Evolutionary conservation across 352 stramenopile genomes (phyloP), one percentile per base, ranked within the genome.

Genomic region (Hyaloperonospora arabidopsidis): DNA sequence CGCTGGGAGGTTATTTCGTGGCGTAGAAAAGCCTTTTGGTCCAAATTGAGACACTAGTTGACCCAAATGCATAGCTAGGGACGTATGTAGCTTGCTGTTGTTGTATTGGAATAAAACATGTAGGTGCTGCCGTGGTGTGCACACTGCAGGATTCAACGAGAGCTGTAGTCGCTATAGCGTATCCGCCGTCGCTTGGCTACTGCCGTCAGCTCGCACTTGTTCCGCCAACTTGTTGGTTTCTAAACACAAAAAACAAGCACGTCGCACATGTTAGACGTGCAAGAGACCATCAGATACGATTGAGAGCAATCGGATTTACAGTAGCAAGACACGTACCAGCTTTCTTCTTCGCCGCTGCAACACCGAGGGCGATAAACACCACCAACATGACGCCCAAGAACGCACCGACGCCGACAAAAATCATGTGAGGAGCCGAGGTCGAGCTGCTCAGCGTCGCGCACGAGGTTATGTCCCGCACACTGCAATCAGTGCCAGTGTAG

Each of bases 401-500:
- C 2, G 50, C 61, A 34, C 80, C 83, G 3, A 89, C 71, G n/a
- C 59, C 76, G 5, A 68, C 67, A 43, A 93, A 93, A 54, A 93
- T 87, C 23, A 76, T 54, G 58, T 84, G 80, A 0, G 83, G 83
- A 2, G 83, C 83, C 21, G 62, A 58, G 25, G 71, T 57, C 39
- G 68, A 86, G 59, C 73, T 89, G 17, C 63, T 65, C 15, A 93
- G 64, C 36, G 74, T 76, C 48, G 68, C 81, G 54, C 80, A 93
- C 8, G 69, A 72, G 17, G 57, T 70, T 43, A 79, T 82, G 58
- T 90, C 81, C 55, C 84, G 83, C 15, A 93, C 71, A 23, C 75
- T 87, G 69, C 83, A 93, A 45, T 84, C 68, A 5, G 59, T 71
- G n/a, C 83, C 83, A 12, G 74, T 87, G 70, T 86, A 93, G 59